Conservation (phyloP, 306 rosid genomes). For the Elaeagnus macrophylla region DNA sequence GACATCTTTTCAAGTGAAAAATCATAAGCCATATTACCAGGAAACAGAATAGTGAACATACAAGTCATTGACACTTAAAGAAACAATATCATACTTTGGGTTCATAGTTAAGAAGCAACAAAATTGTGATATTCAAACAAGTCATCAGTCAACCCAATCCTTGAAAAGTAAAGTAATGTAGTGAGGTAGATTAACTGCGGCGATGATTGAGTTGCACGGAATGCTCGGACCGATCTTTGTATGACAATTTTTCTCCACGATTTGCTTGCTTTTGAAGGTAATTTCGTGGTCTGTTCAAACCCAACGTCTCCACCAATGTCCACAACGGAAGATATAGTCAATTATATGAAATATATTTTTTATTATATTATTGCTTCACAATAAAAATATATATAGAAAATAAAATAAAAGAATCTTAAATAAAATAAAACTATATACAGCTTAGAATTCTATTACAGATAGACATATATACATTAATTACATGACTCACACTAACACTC, state of each 20-base stretch:
- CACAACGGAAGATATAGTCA: constrained; percentile 36
- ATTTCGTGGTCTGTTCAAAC: constrained; percentile 32
- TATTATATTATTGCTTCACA: too few relatives aligned
- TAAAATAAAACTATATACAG: too few relatives aligned
- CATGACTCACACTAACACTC: too few relatives aligned
- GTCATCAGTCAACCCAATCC: constrained; percentile 66
- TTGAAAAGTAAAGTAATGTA: constrained; percentile 72
- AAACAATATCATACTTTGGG: too few relatives aligned
- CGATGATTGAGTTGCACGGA: constrained; percentile 41
- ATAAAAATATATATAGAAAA: too few relatives aligned
- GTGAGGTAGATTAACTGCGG: constrained; percentile 69
- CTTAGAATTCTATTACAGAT: too few relatives aligned
- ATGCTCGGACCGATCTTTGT: constrained; percentile 50
- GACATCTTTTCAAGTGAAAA: too few relatives aligned
- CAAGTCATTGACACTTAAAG: too few relatives aligned
- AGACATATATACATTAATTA: too few relatives aligned
- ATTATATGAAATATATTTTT: constrained; percentile 39
- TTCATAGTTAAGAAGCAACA: constrained; percentile 6
- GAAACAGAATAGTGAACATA: too few relatives aligned
- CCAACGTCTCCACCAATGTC: constrained; percentile 33
- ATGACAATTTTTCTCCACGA: constrained; percentile 40
- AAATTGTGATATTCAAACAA: background rate
- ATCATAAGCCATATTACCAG: too few relatives aligned
- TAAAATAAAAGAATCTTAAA: too few relatives aligned
- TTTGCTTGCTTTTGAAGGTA: constrained; percentile 40